Conservation (phyloP, 768 basidiomycete species). For the Mycena albidolilacea region DNA sequence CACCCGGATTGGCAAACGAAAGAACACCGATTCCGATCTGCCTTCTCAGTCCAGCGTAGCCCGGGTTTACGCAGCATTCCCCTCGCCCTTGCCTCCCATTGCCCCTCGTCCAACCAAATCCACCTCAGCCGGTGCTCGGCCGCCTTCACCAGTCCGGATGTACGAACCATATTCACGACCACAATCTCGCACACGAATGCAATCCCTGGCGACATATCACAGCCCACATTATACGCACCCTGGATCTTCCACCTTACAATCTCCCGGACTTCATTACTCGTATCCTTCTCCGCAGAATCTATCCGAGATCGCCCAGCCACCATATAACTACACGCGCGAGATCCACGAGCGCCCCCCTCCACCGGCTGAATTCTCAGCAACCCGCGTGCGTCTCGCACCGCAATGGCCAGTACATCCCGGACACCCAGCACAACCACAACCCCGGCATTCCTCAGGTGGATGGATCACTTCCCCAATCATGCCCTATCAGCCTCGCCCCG, state of each 20-base stretch:
- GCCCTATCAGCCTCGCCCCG: conserved; percentile 26
- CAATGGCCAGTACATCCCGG: neutral
- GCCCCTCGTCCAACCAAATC: conserved; percentile 24
- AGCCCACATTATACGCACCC: conserved; percentile 59
- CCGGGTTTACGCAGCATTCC: conserved; percentile 44
- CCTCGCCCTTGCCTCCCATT: conserved; percentile 27
- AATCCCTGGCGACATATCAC: conserved; percentile 40
- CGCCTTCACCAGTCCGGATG: conserved; percentile 28
- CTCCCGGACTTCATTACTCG: conserved; percentile 16
- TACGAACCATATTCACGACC: conserved; percentile 34
- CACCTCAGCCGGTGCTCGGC: neutral
- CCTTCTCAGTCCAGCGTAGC: conserved; percentile 39
- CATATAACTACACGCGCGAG: conserved; percentile 58
- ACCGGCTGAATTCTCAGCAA: conserved; percentile 29
- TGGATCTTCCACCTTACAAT: conserved; percentile 49
- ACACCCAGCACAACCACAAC: neutral
- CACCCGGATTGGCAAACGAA: conserved; percentile 70
- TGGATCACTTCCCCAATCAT: conserved; percentile 33
- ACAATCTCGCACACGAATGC: conserved; percentile 2
- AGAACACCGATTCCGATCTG: conserved; percentile 59
- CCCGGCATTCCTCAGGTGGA: conserved; percentile 18
- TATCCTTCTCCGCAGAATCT: conserved; percentile 15
- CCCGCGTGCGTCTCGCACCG: conserved; percentile 3
- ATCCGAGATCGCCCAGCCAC: conserved; percentile 46
- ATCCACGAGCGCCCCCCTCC: conserved; percentile 42